phyloP scores from a whole-genome alignment of 2,329 filamentous ascomycete species.

The Colletotrichum viniferum region DNA sequence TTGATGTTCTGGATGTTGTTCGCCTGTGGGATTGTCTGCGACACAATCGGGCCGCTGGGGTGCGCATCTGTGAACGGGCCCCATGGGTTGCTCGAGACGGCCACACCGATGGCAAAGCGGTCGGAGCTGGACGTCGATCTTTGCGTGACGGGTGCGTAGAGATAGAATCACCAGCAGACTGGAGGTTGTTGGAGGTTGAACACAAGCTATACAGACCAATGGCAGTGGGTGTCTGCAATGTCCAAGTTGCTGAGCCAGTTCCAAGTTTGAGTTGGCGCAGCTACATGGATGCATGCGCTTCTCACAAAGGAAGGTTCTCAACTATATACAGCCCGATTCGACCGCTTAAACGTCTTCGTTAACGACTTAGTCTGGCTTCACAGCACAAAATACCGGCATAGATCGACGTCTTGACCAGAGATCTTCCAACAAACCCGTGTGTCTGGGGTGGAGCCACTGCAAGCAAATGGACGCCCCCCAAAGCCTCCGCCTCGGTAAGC shows the following conservation, averaged over 20 bases:
- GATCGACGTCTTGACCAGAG: background rate
- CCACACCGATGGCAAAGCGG: conserved; percentile 41
- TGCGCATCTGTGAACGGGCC: conserved; percentile 40
- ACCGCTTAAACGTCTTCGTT: background rate
- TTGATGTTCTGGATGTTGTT: conserved; percentile 45
- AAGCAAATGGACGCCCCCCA: background rate
- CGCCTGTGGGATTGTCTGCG: conserved; percentile 32
- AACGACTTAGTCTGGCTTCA: background rate
- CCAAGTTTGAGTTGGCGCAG: background rate
- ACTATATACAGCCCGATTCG: background rate
- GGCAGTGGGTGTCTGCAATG: background rate
- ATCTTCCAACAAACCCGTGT: background rate
- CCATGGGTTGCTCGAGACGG: conserved; percentile 33
- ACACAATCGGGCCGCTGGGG: conserved; percentile 37
- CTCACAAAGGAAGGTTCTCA: background rate
- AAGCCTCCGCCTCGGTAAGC: background rate
- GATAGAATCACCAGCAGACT: conserved; percentile 30
- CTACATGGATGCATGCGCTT: background rate
- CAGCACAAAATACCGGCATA: background rate
- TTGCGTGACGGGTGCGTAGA: conserved; percentile 39
- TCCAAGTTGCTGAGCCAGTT: background rate
- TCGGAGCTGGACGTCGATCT: conserved; percentile 29
- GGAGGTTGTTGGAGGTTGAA: background rate
- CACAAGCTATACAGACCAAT: background rate
- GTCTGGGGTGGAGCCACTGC: background rate